Base-by-base conservation (phyloP, 2,329 filamentous ascomycete genomes). In the Zymoseptoria ardabiliae region DNA sequence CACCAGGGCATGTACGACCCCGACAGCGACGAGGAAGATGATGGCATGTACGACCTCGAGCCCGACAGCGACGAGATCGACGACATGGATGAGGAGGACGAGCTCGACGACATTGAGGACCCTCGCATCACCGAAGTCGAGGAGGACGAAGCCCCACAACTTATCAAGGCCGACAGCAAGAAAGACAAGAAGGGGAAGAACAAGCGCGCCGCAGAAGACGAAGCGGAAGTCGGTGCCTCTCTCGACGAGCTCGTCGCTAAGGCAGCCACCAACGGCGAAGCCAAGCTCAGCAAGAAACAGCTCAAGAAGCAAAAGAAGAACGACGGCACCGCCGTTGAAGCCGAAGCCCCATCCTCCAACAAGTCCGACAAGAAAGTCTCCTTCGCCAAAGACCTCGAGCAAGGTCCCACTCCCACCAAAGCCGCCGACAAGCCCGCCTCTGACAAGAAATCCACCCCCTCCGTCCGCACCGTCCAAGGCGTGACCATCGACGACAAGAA, bases 301-400 rank as follows among this genome's bases (percentile, higher is more conserved):
- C 84, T 89, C 71, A 97, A 99, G 88, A 97, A 97, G 83, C 83
- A 93, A 66, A 96, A 96, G 86, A 97, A 96, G 83, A 97, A 97
- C 82, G 90, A 96, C 75, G 94, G 93, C 67, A 89, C 97, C 74
- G 87, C 94, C 61, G 85, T 88, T 61, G 77, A 82, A 28, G 55
- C 61, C 55, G 70, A 71, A 57, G 78, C 79, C 51, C 76, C 70
- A 52, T 63, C 67, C 21, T 65, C 80, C 65, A 76, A 75, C 65
- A 86, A 86, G 81, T 79, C 81, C 59, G 88, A 89, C 76, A 97
- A 97, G 85, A 97, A 97, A 82, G 94, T 99, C 62, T 91, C 96
- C 77, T 99, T 99, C 75, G 93, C 94, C 73, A 97, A 97, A 84
- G 92, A 97, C 77, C 90, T 99, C 64, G 94, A 97, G 82, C 91